A percentile compares a stretch with the other conserved stretches of the same genome.
Evolutionary conservation across 768 basidiomycete genomes (phyloP).

Genomic region (Paxillus involutus): DNA sequence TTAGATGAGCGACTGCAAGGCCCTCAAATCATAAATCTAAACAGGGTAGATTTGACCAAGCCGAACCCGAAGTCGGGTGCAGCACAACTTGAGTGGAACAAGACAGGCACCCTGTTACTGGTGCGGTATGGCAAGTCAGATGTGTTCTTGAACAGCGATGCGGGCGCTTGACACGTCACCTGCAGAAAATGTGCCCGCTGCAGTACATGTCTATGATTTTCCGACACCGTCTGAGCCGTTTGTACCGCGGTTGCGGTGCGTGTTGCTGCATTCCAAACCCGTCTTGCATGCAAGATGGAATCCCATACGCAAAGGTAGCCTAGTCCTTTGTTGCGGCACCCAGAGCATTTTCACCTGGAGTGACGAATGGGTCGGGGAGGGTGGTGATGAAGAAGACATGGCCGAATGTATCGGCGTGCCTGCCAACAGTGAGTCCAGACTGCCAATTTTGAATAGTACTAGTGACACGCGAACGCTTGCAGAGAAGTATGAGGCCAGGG

Average conservation of each 20-base stretch:
- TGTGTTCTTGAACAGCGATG: background rate
- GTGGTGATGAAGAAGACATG: conserved; percentile 65
- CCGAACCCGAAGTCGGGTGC: conserved; percentile 66
- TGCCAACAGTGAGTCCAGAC: conserved; percentile 54
- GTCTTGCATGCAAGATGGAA: conserved; percentile 79
- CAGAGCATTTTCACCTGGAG: conserved; percentile 78
- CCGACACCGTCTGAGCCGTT: conserved; percentile 59
- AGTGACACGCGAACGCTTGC: background rate
- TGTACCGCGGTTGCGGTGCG: conserved; percentile 59
- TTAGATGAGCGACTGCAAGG: conserved; percentile 67
- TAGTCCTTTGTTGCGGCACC: conserved; percentile 66
- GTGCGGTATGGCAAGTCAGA: conserved; percentile 63
- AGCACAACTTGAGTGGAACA: conserved; percentile 79
- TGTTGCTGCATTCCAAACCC: conserved; percentile 63
- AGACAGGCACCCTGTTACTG: conserved; percentile 69
- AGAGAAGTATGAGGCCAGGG: conserved; percentile 73
- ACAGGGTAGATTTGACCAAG: conserved; percentile 58
- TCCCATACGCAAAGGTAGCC: conserved; percentile 71
- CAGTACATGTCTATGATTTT: conserved; percentile 72
- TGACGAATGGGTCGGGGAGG: conserved; percentile 72
- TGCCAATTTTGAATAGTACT: background rate
- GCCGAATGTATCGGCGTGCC: conserved; percentile 92
- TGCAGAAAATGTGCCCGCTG: conserved; percentile 61
- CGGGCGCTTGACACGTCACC: background rate
- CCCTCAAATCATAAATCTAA: conserved; percentile 49